Base-by-base conservation (phyloP, 306 rosid species). In the Ziziphus jujuba region DNA sequence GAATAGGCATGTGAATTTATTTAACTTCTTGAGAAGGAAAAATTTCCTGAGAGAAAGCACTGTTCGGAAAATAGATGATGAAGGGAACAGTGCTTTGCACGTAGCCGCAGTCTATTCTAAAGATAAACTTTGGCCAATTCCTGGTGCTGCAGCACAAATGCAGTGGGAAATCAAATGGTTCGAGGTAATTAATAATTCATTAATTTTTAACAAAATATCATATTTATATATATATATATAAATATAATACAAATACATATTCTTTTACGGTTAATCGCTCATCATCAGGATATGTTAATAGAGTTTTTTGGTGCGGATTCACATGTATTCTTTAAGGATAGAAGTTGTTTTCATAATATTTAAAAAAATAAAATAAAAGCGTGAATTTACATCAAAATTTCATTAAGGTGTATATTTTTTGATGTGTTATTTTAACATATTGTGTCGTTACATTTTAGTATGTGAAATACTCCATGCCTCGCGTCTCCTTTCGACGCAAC, bases 151-250 rank as follows among this genome's bases (percentile, higher is more conserved):
- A 12, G 20, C 20, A 7, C 53, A 49, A 49, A 49, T 49, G 53
- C 53, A 50, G 19, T 50, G 55, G 55, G 55, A 50, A 50, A 50
- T 50, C 55, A 50, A 50, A 20, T 50, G 55, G 55, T 50, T 16
- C 22, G 55, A 50, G 55, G 55, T 50, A 50, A 16, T 17, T 50
- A 17, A 50, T 20, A 14, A 16, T 17, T 20, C 7, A 50, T 1
- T 2, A 16, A 20, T 50, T 16, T 50, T 2, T n/a, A n/a, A n/a
- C n/a, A n/a, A n/a, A n/a, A n/a, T n/a, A n/a, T n/a, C n/a, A n/a
- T n/a, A n/a, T n/a, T n/a, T n/a, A n/a, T n/a, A n/a, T n/a, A n/a
- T n/a, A n/a, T n/a, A n/a, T n/a, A n/a, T n/a, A n/a, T n/a, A n/a
- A n/a, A n/a, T n/a, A n/a, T n/a, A n/a, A n/a, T n/a, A n/a, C n/a